Base-by-base conservation (phyloP, 2,329 filamentous ascomycete genomes). In the Sphaerulina musiva region DNA sequence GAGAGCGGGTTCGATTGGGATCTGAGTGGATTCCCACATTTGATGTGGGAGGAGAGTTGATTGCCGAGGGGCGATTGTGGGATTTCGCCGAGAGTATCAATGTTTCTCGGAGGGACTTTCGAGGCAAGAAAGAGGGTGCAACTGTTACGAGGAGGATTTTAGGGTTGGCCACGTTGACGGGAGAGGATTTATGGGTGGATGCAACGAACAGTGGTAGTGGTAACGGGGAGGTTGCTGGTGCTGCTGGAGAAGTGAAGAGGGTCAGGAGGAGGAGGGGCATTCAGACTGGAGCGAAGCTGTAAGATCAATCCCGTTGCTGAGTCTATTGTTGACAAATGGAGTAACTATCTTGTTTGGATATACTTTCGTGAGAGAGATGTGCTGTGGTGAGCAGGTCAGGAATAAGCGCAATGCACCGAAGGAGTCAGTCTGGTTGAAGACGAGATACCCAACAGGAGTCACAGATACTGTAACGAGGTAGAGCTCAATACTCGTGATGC, bases 71-170 rank as follows among this genome's bases (percentile, higher is more conserved):
- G 0, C 82, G 83, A 56, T 74, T 98, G 6, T 98, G 93, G 93
- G 83, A 89, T 53, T 95, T 97, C 65, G 92, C 87, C 4, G 90
- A 95, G 69, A 81, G 85, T 67, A 95, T 98, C 59, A 89, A 89
- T 6, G 79, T 82, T 47, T 87, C 83, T 43, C 78, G 93, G 32
- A 79, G 92, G 42, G 93, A 97, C 74, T 58, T 51, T 26, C 45
- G 51, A 23, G 93, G 93, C 7, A 98, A 97, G 81, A 96, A 97
- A n/a, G 93, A 98, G 69, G 91, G 91, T 10, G 87, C 86, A 1
- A 95, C 90, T 0, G 91, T 97, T 2, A 87, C 85, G 62, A 87
- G 81, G 10, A 79, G 93, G 17, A 92, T 98, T 9, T 72, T 97
- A 38, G 76, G 78, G 6, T 77, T 97, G 62, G 85, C 87, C 7